phyloP scores from a whole-genome alignment of 208 protist genomes.

The Acanthamoeba rhysodes region DNA sequence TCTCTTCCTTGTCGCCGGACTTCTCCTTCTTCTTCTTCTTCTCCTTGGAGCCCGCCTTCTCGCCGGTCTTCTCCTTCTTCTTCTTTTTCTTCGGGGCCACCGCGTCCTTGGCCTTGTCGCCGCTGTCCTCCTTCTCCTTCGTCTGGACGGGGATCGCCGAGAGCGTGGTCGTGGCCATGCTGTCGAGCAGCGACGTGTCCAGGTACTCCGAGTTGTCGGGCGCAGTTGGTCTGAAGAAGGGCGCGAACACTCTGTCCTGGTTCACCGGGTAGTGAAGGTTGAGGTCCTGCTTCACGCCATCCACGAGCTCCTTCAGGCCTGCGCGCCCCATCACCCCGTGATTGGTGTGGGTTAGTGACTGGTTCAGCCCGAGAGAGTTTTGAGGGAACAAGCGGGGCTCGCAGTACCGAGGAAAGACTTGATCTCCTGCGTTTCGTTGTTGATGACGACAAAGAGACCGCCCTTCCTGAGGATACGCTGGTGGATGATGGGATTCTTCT shows the following conservation, averaged over 20 bases:
- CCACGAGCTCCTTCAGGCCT: conserved; percentile 28
- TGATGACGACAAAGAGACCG: conserved; percentile 43
- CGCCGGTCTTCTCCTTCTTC: conserved; percentile 28
- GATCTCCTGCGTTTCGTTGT: conserved; percentile 61
- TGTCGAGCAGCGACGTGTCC: conserved; percentile 18
- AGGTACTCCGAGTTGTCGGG: neutral
- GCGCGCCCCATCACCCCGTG: neutral
- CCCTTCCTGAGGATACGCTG: conserved; percentile 15
- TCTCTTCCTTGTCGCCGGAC: conserved; percentile 1
- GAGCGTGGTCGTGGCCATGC: conserved; percentile 29
- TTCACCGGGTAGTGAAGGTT: conserved; percentile 7
- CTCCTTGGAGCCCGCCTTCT: neutral
- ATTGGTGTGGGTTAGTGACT: neutral
- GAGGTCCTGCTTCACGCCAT: conserved; percentile 12
- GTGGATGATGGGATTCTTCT: conserved; percentile 50
- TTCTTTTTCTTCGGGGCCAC: conserved; percentile 44
- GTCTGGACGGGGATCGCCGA: neutral
- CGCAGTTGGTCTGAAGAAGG: neutral
- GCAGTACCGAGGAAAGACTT: conserved; percentile 31
- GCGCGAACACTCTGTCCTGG: conserved; percentile 25
- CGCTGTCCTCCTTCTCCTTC: conserved; percentile 44
- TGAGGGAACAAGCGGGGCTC: neutral
- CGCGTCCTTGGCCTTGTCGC: conserved; percentile 4
- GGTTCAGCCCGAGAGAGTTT: neutral
- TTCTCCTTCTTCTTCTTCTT: conserved; percentile 58